Evolutionary conservation across 768 basidiomycete species (phyloP).

Genomic region (Mycena venus): DNA sequence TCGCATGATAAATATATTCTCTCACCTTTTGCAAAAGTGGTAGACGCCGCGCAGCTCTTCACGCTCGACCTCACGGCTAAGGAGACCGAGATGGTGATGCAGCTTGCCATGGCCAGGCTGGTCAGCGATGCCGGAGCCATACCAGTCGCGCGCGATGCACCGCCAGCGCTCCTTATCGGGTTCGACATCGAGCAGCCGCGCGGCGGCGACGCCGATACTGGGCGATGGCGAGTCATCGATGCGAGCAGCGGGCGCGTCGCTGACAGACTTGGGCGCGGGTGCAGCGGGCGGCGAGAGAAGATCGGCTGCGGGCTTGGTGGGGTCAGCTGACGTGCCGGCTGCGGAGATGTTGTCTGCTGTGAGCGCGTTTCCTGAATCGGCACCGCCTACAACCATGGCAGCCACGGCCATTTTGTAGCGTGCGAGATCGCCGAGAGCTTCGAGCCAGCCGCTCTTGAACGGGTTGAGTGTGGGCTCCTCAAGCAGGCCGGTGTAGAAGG

Average conservation of each 20-base stretch:
- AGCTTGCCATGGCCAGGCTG: slow-evolving; percentile 95
- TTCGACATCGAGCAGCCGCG: slow-evolving; percentile 85
- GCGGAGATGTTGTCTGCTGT: slow-evolving; percentile 70
- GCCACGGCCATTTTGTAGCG: slow-evolving; percentile 97
- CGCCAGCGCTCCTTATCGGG: slow-evolving; percentile 95
- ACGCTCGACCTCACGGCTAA: slow-evolving; percentile 85
- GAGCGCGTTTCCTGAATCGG: slow-evolving; percentile 58
- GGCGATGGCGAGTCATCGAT: slow-evolving; percentile 78
- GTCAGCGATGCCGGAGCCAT: slow-evolving; percentile 85
- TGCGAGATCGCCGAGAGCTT: slow-evolving; percentile 96
- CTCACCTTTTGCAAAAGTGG: slow-evolving; percentile 95
- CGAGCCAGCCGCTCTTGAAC: slow-evolving; percentile 92
- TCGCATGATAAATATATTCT: not conserved
- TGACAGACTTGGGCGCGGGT: slow-evolving; percentile 56
- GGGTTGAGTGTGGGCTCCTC: slow-evolving; percentile 80
- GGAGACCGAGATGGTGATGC: slow-evolving; percentile 92
- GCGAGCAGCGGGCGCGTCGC: slow-evolving; percentile 63
- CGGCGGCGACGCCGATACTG: slow-evolving; percentile 89
- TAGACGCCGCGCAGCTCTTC: slow-evolving; percentile 91
- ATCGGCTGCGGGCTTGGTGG: slow-evolving; percentile 10
- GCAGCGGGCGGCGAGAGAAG: slow-evolving; percentile 31
- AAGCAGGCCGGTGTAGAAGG: slow-evolving; percentile 90
- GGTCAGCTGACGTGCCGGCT: slow-evolving; percentile 49
- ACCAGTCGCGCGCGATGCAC: slow-evolving; percentile 93
- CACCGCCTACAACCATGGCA: slow-evolving; percentile 75